These are phyloP conservation scores for Fistulifera solaris DNA, from an alignment of 108 stramenopile species.

Conservation along the genomic window DNA sequence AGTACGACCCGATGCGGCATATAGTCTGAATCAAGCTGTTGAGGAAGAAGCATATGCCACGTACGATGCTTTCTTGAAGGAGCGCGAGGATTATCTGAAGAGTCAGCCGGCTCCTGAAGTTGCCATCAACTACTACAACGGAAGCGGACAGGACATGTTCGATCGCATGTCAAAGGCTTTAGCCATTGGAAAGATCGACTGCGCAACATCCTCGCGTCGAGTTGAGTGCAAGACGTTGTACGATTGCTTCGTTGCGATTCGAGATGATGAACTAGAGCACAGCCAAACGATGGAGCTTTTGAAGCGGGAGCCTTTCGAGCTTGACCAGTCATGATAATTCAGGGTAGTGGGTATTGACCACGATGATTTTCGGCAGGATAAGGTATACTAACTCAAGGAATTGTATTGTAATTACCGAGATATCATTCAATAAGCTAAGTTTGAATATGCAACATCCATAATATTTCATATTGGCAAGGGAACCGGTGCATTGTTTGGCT, in stretches of 20 bases:
- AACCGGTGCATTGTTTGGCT: not conserved
- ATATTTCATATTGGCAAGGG: no score
- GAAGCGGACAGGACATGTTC: slow-evolving; percentile 78
- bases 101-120: slow-evolving; percentile 46
- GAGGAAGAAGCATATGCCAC: slow-evolving; percentile 86
- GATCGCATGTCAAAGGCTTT: slow-evolving; percentile 57
- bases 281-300: slow-evolving; percentile 39
- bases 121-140: slow-evolving; percentile 62
- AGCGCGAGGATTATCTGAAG: slow-evolving; percentile 51
- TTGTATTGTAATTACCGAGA: no score
- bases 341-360: no score
- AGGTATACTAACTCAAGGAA: no score
- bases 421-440: no score
- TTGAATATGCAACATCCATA: no score
- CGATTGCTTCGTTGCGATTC: slow-evolving; percentile 72
- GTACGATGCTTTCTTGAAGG: slow-evolving; percentile 59
- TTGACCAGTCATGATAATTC: no score
- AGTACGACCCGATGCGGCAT: slow-evolving; percentile 59
- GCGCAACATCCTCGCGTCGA: slow-evolving; percentile 18
- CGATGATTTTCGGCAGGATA: no score
- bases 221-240: slow-evolving; percentile 63
- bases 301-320: not conserved
- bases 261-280: slow-evolving; percentile 84
- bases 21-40: slow-evolving; percentile 69
- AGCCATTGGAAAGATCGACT: not conserved